These are phyloP conservation scores for Verticillium isaacii DNA, from an alignment of 2,329 filamentous ascomycete genomes.

Conservation along the genomic window DNA sequence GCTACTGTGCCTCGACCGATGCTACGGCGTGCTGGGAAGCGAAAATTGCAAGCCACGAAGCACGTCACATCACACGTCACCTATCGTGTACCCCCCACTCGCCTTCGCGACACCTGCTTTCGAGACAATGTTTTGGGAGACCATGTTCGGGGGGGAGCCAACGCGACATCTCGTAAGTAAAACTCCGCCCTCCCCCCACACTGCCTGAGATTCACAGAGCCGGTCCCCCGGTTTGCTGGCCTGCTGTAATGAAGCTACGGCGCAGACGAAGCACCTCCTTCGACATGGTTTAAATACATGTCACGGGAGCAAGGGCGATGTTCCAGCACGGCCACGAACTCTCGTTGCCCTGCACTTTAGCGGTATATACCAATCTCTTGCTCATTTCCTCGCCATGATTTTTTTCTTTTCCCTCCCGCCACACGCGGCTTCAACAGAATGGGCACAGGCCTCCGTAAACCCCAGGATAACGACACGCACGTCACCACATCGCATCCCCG, in stretches of 20 bases:
- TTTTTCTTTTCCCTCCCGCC: not conserved
- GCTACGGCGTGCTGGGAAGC: not conserved
- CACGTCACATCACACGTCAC: not conserved
- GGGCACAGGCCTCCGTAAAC: not conserved
- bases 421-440: not conserved
- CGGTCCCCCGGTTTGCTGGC: too few species aligned
- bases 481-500: not conserved
- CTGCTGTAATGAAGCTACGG: too few species aligned
- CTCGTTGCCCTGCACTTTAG: not conserved
- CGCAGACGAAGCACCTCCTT: too few species aligned
- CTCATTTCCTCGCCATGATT: not conserved
- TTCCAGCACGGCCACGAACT: not conserved
- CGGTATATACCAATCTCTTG: not conserved
- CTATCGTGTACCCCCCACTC: not conserved
- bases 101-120: not conserved
- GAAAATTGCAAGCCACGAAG: not conserved
- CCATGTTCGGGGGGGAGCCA: not conserved
- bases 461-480: not conserved
- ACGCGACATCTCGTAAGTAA: too few species aligned
- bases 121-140: not conserved
- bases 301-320: not conserved
- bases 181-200: too few species aligned
- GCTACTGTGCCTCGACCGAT: not conserved
- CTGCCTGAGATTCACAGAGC: too few species aligned
- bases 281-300: too few species aligned